Percentiles rank a stretch among this genome's conserved stretches.
Evolutionary conservation across 371 early-diverging fungal genomes (phyloP).

Genomic region (Mortierella sp.): DNA sequence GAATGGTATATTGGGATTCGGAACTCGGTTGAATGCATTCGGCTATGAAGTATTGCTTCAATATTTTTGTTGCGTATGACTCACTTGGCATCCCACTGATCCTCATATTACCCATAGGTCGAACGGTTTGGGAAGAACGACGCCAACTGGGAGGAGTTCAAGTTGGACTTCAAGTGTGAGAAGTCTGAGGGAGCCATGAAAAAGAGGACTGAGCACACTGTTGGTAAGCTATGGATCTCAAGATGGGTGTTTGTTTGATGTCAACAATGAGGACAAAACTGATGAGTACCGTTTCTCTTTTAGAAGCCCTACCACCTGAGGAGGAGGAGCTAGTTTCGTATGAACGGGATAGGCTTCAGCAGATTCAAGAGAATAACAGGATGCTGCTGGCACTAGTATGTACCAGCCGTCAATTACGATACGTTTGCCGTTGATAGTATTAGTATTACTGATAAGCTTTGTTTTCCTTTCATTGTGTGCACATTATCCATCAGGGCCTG

Average conservation of each 20-base stretch:
- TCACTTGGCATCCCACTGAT: neutral
- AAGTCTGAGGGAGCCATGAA: conserved; percentile 5
- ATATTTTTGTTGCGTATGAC: no score
- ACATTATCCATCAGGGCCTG: conserved; percentile 62
- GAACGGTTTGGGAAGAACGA: conserved; percentile 88
- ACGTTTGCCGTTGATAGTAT: no score
- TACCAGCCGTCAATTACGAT: neutral
- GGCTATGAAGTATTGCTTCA: no score
- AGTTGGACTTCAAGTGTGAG: conserved; percentile 53
- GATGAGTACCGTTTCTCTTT: no score
- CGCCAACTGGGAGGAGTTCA: conserved; percentile 82
- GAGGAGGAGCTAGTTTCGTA: conserved; percentile 65
- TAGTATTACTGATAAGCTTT: neutral
- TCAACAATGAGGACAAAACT: no score
- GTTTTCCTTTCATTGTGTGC: neutral
- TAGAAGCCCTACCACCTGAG: conserved; percentile 35
- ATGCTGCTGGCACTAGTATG: conserved; percentile 60
- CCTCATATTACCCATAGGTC: conserved; percentile 45
- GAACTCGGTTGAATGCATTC: no score
- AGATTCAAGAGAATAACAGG: conserved; percentile 76
- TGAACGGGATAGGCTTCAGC: conserved; percentile 68
- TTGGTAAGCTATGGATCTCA: conserved; percentile 4
- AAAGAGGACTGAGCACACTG: conserved; percentile 16
- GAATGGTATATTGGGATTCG: no score
- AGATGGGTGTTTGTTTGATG: no score